phyloP scores from a whole-genome alignment of 306 rosid species.

The Heteromeles arbutifolia region DNA sequence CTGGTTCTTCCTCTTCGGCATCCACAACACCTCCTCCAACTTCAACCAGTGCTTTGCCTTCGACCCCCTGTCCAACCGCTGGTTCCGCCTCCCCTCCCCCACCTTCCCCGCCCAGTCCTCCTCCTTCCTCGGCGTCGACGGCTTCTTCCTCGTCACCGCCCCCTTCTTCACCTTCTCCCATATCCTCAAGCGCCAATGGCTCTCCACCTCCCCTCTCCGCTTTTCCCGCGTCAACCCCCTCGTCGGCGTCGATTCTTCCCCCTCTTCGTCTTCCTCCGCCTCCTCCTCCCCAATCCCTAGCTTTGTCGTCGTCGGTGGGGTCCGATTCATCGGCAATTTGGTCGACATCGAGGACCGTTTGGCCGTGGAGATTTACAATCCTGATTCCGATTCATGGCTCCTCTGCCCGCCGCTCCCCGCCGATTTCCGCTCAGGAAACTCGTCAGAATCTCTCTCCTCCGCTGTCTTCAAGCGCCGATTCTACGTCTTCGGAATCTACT shows the following conservation, averaged over 20 bases:
- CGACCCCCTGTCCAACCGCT: slow-evolving; percentile 56
- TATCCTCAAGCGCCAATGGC: slow-evolving; percentile 39
- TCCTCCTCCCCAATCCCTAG: not conserved
- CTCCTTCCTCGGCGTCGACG: slow-evolving; percentile 45
- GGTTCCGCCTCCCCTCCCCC: slow-evolving; percentile 56
- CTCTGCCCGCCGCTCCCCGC: slow-evolving; percentile 62
- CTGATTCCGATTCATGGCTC: slow-evolving; percentile 42
- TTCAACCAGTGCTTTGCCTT: slow-evolving; percentile 77
- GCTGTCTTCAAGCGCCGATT: slow-evolving; percentile 48
- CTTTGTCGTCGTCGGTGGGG: slow-evolving; percentile 71
- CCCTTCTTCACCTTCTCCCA: slow-evolving; percentile 53
- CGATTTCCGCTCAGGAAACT: slow-evolving; percentile 63
- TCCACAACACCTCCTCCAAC: slow-evolving; percentile 74
- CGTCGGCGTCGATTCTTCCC: slow-evolving; percentile 35
- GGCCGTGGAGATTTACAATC: slow-evolving; percentile 64
- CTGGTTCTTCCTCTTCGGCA: slow-evolving; percentile 77
- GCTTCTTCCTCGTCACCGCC: slow-evolving; percentile 61
- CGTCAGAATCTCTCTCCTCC: slow-evolving; percentile 65
- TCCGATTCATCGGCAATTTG: slow-evolving; percentile 63
- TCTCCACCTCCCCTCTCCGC: slow-evolving; percentile 45
- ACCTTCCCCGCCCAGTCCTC: slow-evolving; percentile 32
- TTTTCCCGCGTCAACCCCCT: slow-evolving; percentile 76
- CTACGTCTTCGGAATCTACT: slow-evolving; percentile 62
- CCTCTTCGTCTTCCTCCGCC: not conserved
- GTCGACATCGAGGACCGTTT: slow-evolving; percentile 79